Percentiles rank a stretch among this genome's conserved stretches.
Evolutionary conservation across 371 early-diverging fungal species (phyloP).

Genomic region (Mucor plumbeus): DNA sequence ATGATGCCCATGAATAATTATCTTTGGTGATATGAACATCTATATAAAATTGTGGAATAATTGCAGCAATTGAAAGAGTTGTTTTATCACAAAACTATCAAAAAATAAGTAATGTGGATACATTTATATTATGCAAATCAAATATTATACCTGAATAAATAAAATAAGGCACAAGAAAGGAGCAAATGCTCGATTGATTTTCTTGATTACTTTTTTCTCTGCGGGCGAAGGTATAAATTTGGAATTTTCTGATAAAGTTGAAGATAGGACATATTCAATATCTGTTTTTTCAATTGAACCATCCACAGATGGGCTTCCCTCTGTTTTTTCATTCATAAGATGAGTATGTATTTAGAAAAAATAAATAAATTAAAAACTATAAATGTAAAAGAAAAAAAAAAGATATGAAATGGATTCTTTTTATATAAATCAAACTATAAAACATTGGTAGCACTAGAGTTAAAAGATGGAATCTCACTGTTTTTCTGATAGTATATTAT

Average conservation of each 20-base stretch:
- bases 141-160: neutral
- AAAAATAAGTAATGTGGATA: too few relatives aligned
- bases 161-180: conserved; percentile 1
- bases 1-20: conserved; percentile 38
- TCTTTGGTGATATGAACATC: conserved; percentile 31
- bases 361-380: too few relatives aligned
- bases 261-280: neutral
- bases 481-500: neutral
- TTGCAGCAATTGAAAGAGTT: conserved; percentile 35
- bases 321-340: neutral
- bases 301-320: neutral
- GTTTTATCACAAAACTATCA: conserved; percentile 6
- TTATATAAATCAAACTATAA: neutral
- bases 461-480: neutral
- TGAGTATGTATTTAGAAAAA: neutral
- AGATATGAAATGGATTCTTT: neutral
- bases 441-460: neutral
- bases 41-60: conserved; percentile 33
- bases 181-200: conserved; percentile 1
- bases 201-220: conserved; percentile 7
- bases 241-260: neutral
- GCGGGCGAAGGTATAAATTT: neutral
- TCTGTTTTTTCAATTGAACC: neutral
- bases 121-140: too few relatives aligned
- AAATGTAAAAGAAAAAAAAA: neutral